Evolutionary conservation across 1,139 yeast species (phyloP).

Genomic region (Magnusiomyces tetraspermus): DNA sequence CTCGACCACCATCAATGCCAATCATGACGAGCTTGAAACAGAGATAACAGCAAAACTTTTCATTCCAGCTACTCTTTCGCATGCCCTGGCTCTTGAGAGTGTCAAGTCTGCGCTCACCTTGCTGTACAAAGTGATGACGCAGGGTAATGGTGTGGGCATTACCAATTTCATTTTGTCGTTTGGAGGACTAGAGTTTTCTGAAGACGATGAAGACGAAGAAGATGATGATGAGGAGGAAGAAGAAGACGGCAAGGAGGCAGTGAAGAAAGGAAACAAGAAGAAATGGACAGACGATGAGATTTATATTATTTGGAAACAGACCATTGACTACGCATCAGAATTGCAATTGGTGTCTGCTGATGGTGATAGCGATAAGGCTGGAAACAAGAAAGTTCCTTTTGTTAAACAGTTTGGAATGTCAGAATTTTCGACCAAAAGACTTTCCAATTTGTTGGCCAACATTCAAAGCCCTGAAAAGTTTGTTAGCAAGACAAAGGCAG

Average conservation of each 20-base stretch:
- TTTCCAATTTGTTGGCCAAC: constrained; percentile 17
- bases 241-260: constrained; percentile 17
- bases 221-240: constrained; percentile 14
- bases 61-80: not conserved
- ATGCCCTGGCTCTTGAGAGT: not conserved
- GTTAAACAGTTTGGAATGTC: constrained; percentile 25
- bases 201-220: constrained; percentile 19
- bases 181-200: constrained; percentile 24
- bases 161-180: constrained; percentile 22
- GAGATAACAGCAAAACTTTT: constrained; percentile 1
- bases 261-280: not conserved
- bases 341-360: constrained; percentile 3
- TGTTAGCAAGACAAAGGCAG: not conserved
- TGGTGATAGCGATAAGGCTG: not conserved
- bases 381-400: not conserved
- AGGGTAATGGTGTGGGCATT: constrained; percentile 12
- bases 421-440: constrained; percentile 23
- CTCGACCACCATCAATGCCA: too few relatives aligned
- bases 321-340: constrained; percentile 13
- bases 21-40: not conserved
- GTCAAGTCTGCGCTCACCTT: not conserved
- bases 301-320: constrained; percentile 21
- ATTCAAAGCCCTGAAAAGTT: constrained; percentile 13
- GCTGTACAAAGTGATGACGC: not conserved
- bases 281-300: constrained; percentile 16